Evolutionary conservation across 371 early-diverging fungal genomes (phyloP), one percentile per base, ranked within the genome.

Genomic region (Phascolomyces articulosus): DNA sequence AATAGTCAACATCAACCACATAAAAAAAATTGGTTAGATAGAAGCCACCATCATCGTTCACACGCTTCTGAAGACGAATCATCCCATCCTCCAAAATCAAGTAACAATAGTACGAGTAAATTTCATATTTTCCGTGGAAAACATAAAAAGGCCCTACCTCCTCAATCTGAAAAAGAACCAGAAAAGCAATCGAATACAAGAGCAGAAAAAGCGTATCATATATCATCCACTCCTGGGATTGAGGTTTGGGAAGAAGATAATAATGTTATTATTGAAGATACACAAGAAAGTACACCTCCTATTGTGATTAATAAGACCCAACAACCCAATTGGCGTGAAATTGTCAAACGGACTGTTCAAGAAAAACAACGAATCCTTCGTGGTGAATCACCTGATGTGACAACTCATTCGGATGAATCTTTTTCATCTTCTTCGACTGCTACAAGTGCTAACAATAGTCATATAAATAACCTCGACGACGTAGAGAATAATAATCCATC

Each of bases 261-360:
- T 28, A 44, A 71, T 8, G 26, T 71, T 13, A 60, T 68, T 6
- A 58, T 70, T 28, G 74, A 74, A 34, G 74, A 65, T 34, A 40
- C 23, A 4, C 21, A 53, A 18, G 61, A 58, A 8, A 34, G 4
- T 41, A 41, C 31, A 28, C 63, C 54, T 10, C 55, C 26, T 10
- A 40, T 62, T 41, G 68, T 72, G 1, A 61, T 78, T 47, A 61
- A 68, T 55, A 76, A 79, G 47, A 54, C 59, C 0, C 66, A 79
- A n/a, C 44, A 44, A 4, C 62, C 69, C 3, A 60, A 74, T 11
- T 79, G 77, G 76, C 38, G 63, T 18, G 7, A 64, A 8, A 62
- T 65, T n/a, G 62, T 68, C 4, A 71, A 68, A 44, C 53, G 61
- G 21, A 65, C 53, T 11, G 66, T 75, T 26, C 55, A 57, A 24